Conservation (phyloP, 352 stramenopile genomes). For the Pythium utonaiense region DNA sequence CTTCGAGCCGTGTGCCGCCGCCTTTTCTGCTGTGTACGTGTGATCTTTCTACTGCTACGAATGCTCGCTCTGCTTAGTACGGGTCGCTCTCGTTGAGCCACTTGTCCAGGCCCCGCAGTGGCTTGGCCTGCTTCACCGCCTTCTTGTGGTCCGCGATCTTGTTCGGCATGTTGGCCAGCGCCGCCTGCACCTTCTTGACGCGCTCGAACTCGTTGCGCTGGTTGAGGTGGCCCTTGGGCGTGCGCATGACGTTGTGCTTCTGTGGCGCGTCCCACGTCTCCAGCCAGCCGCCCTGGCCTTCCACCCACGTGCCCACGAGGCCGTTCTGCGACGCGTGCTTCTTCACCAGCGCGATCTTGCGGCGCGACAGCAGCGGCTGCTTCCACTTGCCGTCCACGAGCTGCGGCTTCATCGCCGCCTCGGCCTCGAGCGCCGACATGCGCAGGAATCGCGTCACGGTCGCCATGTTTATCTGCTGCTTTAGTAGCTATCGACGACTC, state of each 20-base stretch:
- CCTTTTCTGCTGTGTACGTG: neutral
- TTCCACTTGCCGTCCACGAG: conserved; percentile 85
- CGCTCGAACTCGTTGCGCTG: conserved; percentile 83
- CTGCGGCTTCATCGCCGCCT: conserved; percentile 74
- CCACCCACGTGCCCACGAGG: conserved; percentile 71
- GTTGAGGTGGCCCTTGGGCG: conserved; percentile 76
- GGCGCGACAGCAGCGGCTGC: conserved; percentile 73
- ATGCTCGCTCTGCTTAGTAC: conserved; percentile 47
- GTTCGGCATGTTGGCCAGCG: conserved; percentile 70
- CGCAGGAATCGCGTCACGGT: conserved; percentile 72
- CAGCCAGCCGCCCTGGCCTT: conserved; percentile 79
- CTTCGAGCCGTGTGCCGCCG: neutral
- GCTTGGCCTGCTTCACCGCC: conserved; percentile 73
- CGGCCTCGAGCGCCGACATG: conserved; percentile 65
- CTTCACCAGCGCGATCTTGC: conserved; percentile 81
- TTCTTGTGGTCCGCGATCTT: conserved; percentile 89
- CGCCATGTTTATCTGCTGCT: conserved; percentile 15
- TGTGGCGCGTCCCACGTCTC: conserved; percentile 68
- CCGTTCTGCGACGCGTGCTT: conserved; percentile 72
- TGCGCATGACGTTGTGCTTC: conserved; percentile 86
- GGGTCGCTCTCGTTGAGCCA: conserved; percentile 83
- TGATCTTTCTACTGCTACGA: conserved; percentile 4
- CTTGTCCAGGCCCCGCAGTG: conserved; percentile 84
- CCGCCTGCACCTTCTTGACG: conserved; percentile 85
- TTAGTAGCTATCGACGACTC: neutral